phyloP scores from a whole-genome alignment of 306 rosid genomes.

The Fragaria iinumae region DNA sequence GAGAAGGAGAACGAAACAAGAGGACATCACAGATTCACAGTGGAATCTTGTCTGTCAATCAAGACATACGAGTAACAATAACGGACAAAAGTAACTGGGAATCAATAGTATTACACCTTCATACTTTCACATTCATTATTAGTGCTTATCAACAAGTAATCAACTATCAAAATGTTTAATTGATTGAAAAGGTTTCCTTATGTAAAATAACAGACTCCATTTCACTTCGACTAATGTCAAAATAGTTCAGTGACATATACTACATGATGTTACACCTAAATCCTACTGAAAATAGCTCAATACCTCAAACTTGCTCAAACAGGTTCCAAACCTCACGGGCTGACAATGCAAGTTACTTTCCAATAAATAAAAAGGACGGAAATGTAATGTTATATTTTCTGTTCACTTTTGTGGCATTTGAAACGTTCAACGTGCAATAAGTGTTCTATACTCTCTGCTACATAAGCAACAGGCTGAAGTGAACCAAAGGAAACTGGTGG shows the following conservation, averaged over 20 bases:
- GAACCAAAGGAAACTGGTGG: background rate
- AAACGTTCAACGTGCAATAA: background rate
- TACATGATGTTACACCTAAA: background rate
- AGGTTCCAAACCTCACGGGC: background rate
- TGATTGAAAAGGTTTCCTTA: background rate
- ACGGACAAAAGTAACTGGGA: background rate
- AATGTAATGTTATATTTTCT: background rate
- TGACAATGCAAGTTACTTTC: background rate
- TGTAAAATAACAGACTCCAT: background rate
- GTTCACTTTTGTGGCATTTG: background rate
- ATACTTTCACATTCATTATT: background rate
- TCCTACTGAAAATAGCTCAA: background rate
- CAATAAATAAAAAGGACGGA: background rate
- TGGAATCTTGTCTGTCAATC: background rate
- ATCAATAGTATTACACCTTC: background rate
- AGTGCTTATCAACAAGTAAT: background rate
- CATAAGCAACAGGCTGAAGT: background rate
- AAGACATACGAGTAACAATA: background rate
- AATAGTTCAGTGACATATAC: background rate
- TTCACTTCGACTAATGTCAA: background rate
- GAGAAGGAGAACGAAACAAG: background rate
- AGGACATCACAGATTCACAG: background rate
- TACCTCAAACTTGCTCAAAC: background rate
- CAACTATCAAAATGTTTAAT: background rate
- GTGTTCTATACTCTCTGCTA: background rate